A percentile compares a stretch with the other conserved stretches of the same genome.
Evolutionary conservation across 371 early-diverging fungal species (phyloP).

Genomic region (Mucor circinelloides): DNA sequence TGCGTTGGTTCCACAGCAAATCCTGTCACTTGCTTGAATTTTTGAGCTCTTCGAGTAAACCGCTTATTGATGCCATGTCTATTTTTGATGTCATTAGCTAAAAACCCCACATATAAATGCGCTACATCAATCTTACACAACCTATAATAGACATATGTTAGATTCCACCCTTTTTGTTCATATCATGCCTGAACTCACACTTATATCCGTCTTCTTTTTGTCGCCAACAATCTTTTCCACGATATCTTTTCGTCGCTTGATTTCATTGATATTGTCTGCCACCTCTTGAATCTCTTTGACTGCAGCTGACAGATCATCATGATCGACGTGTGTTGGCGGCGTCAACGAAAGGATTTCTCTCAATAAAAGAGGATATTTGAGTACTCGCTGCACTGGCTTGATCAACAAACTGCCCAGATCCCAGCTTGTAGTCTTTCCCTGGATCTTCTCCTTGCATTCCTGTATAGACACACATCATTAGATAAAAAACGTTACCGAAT

Average conservation of each 20-base stretch:
- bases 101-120: not conserved
- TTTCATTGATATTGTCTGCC: constrained; percentile 85
- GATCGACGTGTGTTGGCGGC: constrained; percentile 61
- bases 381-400: constrained; percentile 92
- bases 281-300: constrained; percentile 63
- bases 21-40: constrained; percentile 40
- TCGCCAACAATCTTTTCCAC: constrained; percentile 83
- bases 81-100: not conserved
- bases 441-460: constrained; percentile 54
- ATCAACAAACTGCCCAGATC: constrained; percentile 80
- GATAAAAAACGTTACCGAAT: not conserved
- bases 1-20: constrained; percentile 54
- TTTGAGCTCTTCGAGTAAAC: constrained; percentile 58
- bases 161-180: not conserved
- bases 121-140: constrained; percentile 21
- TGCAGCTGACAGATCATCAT: constrained; percentile 53
- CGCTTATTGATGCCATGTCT: constrained; percentile 75
- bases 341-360: constrained; percentile 70
- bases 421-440: constrained; percentile 77
- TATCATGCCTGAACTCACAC: constrained; percentile 41
- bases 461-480: constrained; percentile 14
- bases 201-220: constrained; percentile 66
- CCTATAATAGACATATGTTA: constrained; percentile 5
- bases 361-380: constrained; percentile 69
- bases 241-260: constrained; percentile 84